phyloP scores from a whole-genome alignment of 2,329 filamentous ascomycete species.

The Penicillium capsulatum region DNA sequence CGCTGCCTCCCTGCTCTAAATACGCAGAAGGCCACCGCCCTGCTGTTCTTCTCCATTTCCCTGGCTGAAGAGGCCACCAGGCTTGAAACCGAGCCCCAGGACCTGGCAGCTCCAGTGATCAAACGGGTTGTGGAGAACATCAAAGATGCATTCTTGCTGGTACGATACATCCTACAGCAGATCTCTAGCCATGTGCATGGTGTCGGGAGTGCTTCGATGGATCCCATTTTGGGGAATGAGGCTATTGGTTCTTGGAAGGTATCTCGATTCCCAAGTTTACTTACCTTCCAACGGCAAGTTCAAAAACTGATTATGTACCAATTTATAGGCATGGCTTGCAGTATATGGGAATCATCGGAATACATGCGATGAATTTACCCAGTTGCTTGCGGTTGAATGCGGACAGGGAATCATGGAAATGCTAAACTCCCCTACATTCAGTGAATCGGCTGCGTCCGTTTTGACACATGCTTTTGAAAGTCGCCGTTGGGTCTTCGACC shows the following conservation, averaged over 20 bases:
- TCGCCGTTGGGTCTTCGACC: constrained; percentile 19
- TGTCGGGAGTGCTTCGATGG: constrained; percentile 16
- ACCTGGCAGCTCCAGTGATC: constrained; percentile 9
- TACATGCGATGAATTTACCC: constrained; percentile 10
- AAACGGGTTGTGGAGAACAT: constrained; percentile 28
- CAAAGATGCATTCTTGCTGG: constrained; percentile 35
- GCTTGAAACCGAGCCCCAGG: constrained; percentile 18
- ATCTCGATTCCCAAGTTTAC: no score
- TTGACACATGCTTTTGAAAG: constrained; percentile 21
- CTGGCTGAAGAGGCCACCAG: constrained; percentile 39
- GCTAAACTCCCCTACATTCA: constrained; percentile 15
- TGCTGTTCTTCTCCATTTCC: constrained; percentile 39
- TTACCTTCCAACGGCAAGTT: no score
- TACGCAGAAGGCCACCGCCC: constrained; percentile 32
- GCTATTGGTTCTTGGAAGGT: constrained; percentile 38
- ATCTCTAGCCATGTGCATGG: constrained; percentile 24
- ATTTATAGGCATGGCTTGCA: constrained; percentile 32
- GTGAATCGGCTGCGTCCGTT: constrained; percentile 19
- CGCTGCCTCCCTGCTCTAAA: constrained; percentile 36
- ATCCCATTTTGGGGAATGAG: constrained; percentile 27
- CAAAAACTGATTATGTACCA: constrained; percentile 1
- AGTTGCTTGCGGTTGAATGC: constrained; percentile 26
- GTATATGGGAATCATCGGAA: constrained; percentile 25
- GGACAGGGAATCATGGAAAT: constrained; percentile 35
- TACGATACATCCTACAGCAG: constrained; percentile 35